phyloP scores from a whole-genome alignment of 1,139 yeast genomes.

The Yamadazyma trypodendri region DNA sequence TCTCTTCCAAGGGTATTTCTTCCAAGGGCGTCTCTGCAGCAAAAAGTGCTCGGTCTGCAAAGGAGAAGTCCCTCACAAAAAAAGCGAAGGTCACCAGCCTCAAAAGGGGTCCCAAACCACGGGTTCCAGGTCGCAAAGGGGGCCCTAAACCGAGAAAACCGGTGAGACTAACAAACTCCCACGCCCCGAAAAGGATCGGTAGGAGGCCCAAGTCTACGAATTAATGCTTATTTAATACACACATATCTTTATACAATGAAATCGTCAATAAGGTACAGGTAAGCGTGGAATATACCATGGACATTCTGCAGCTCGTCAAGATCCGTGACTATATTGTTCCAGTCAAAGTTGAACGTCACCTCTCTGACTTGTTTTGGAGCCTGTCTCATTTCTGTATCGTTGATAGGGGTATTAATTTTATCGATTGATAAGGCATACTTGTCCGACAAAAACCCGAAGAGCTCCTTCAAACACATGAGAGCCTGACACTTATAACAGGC shows the following conservation, averaged over 20 bases:
- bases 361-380: constrained; percentile 17
- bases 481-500: constrained; percentile 20
- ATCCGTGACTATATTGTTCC: constrained; percentile 9
- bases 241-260: neutral
- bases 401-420: constrained; percentile 19
- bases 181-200: too few species aligned
- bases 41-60: too few species aligned
- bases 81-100: too few species aligned
- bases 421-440: constrained; percentile 22
- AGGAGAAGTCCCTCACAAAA: too few species aligned
- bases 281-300: neutral
- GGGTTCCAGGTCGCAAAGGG: neutral
- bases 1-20: too few species aligned
- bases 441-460: constrained; percentile 20
- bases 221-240: too few species aligned
- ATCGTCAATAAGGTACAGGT: neutral
- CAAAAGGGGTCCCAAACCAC: neutral
- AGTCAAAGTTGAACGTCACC: constrained; percentile 9
- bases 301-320: neutral
- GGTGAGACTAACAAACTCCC: too few species aligned
- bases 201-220: too few species aligned
- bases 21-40: too few species aligned
- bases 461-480: constrained; percentile 21
- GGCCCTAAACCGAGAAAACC: neutral
- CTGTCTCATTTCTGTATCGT: constrained; percentile 27